Evolutionary conservation across 2,329 filamentous ascomycete genomes (phyloP).

Genomic region (Coniosporium tulheliwenetii): DNA sequence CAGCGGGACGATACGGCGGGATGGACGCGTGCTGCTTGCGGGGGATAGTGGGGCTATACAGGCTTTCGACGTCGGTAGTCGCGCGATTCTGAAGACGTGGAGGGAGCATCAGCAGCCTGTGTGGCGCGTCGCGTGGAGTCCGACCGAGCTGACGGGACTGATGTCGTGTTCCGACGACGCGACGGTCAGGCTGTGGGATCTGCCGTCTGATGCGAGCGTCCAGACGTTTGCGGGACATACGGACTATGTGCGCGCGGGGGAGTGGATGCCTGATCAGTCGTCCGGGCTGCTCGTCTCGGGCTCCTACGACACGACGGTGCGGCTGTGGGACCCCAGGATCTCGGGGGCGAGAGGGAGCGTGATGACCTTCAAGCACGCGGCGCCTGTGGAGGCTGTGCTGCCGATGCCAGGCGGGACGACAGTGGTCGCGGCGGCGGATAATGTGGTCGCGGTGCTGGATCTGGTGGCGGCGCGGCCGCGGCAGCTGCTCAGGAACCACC

Average conservation of each 20-base stretch:
- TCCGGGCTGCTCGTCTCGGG: conserved; percentile 69
- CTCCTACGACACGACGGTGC: conserved; percentile 87
- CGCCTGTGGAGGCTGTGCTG: conserved; percentile 76
- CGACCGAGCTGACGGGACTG: conserved; percentile 67
- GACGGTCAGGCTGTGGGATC: conserved; percentile 86
- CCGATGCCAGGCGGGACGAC: conserved; percentile 77
- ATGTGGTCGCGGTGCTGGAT: conserved; percentile 79
- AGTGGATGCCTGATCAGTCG: conserved; percentile 63
- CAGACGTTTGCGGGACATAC: conserved; percentile 72
- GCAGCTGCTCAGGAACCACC: conserved; percentile 80
- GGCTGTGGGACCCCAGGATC: conserved; percentile 79
- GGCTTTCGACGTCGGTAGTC: conserved; percentile 80
- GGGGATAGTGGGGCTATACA: conserved; percentile 88
- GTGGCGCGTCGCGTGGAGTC: conserved; percentile 86
- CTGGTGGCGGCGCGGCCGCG: conserved; percentile 80
- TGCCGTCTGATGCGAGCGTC: conserved; percentile 63
- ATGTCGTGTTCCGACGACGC: conserved; percentile 87
- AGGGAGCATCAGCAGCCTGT: conserved; percentile 85
- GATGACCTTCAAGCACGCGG: conserved; percentile 91
- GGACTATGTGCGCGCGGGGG: conserved; percentile 81
- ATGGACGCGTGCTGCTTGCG: conserved; percentile 78
- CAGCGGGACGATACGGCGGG: conserved; percentile 72
- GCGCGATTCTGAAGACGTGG: conserved; percentile 93
- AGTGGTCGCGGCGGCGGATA: conserved; percentile 70
- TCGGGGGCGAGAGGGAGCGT: conserved; percentile 45